Percentiles rank a stretch among this genome's conserved stretches.
Evolutionary conservation across 768 basidiomycete species (phyloP).

Genomic region (Mycena kentingensis): DNA sequence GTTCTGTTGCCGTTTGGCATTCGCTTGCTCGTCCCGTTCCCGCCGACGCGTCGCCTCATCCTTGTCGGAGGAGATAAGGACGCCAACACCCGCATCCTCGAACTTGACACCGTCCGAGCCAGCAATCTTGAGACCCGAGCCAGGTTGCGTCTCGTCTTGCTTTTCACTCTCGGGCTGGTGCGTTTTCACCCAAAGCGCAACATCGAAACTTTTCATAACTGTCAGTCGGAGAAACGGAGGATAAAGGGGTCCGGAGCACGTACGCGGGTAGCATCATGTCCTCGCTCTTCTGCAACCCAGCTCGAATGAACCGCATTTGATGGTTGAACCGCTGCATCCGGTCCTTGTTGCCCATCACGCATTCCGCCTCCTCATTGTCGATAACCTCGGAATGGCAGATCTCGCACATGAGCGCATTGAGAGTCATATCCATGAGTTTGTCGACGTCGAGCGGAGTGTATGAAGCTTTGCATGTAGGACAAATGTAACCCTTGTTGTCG

Average conservation of each 20-base stretch:
- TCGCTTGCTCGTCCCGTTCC: slow-evolving; percentile 80
- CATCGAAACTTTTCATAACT: slow-evolving; percentile 64
- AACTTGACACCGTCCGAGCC: slow-evolving; percentile 62
- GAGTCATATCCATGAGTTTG: slow-evolving; percentile 72
- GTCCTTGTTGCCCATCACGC: slow-evolving; percentile 83
- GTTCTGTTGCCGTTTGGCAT: slow-evolving; percentile 87
- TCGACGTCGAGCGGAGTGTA: slow-evolving; percentile 87
- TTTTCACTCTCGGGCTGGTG: slow-evolving; percentile 67
- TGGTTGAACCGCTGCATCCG: slow-evolving; percentile 94
- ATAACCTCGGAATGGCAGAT: slow-evolving; percentile 84
- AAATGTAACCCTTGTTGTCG: slow-evolving; percentile 97
- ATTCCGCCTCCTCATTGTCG: slow-evolving; percentile 91
- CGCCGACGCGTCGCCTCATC: slow-evolving; percentile 72
- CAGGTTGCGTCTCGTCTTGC: slow-evolving; percentile 52
- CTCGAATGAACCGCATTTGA: slow-evolving; percentile 85
- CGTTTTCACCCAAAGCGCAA: slow-evolving; percentile 77
- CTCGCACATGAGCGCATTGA: slow-evolving; percentile 78
- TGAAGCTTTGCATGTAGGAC: slow-evolving; percentile 81
- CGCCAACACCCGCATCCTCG: slow-evolving; percentile 76
- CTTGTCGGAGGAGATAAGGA: slow-evolving; percentile 89
- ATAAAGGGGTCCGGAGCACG: slow-evolving; percentile 30
- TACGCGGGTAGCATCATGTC: slow-evolving; percentile 83
- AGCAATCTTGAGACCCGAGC: slow-evolving; percentile 69
- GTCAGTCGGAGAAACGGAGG: slow-evolving; percentile 7
- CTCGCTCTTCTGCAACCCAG: slow-evolving; percentile 88